Evolutionary conservation across 192 early-diverging fungal species (phyloP).

Genomic region (Gigaspora rosea): DNA sequence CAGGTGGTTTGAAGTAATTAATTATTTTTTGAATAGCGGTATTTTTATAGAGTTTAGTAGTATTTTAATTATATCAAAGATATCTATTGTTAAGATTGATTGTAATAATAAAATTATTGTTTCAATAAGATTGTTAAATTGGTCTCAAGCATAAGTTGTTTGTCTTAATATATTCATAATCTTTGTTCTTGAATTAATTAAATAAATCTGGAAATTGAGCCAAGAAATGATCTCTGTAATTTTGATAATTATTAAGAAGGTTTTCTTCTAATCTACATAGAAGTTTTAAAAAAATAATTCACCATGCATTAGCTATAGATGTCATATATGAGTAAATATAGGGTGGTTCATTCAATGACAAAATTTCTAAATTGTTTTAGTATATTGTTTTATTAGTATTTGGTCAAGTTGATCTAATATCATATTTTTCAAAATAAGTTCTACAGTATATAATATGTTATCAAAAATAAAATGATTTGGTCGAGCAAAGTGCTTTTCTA

Average conservation of each 20-base stretch:
- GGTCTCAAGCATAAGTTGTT: not conserved
- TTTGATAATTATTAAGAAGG: not conserved
- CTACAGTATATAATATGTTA: not conserved
- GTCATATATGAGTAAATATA: too few relatives aligned
- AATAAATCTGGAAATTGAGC: too few relatives aligned
- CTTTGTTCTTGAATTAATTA: not conserved
- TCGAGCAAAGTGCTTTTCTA: not conserved
- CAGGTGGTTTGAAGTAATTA: too few relatives aligned
- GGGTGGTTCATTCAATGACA: not conserved
- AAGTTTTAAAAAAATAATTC: conserved; percentile 5
- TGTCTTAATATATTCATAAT: not conserved
- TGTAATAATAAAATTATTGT: not conserved
- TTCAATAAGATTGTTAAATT: not conserved
- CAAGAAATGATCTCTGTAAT: not conserved
- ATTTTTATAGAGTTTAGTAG: not conserved
- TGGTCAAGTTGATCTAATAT: not conserved
- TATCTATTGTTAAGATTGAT: not conserved
- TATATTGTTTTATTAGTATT: not conserved
- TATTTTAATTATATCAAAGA: not conserved
- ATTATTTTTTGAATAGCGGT: too few relatives aligned
- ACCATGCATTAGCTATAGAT: not conserved
- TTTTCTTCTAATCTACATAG: not conserved
- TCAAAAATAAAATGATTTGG: not conserved
- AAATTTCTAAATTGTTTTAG: not conserved
- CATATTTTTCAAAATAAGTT: not conserved